Conservation (phyloP, 164 flowering plant genomes). For the Chimonanthus praecox region DNA sequence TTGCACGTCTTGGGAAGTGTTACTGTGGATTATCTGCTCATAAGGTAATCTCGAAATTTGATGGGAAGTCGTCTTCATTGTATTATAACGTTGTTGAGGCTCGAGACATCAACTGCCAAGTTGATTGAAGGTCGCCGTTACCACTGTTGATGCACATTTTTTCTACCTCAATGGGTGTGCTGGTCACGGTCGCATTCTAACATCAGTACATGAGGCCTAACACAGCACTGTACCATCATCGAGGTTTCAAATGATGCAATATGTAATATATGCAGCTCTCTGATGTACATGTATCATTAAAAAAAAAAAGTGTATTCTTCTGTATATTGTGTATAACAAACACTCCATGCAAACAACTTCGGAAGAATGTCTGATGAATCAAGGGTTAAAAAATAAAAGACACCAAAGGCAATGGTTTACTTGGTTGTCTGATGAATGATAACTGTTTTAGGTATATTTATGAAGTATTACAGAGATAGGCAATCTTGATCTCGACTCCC, state of each 20-base stretch:
- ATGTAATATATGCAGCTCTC: conserved; percentile 2
- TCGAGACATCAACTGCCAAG: conserved; percentile 37
- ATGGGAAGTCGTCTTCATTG: conserved; percentile 57
- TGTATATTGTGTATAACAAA: background rate
- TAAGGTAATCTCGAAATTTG: conserved; percentile 61
- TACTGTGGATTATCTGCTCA: conserved; percentile 70
- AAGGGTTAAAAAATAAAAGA: too few species aligned
- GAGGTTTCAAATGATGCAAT: background rate
- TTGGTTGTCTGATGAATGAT: too few species aligned
- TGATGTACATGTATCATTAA: background rate
- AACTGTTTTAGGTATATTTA: too few species aligned
- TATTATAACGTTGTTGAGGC: conserved; percentile 56
- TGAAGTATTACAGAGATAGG: too few species aligned
- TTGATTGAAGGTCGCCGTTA: conserved; percentile 14
- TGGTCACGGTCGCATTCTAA: background rate
- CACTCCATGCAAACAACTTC: background rate
- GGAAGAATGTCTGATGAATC: background rate
- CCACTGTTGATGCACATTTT: background rate
- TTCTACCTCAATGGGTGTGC: background rate
- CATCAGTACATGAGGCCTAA: background rate
- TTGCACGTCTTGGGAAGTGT: conserved; percentile 48
- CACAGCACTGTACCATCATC: background rate
- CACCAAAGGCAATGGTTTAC: background rate
- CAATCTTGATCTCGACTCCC: too few species aligned
- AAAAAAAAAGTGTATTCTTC: background rate